phyloP scores from a whole-genome alignment of 176 grass and related monocot species.

The Zea mays region Zm-B73-REFERENCE-NAM-5.0 NC_050102.1:179200001-179200500 shows the following conservation, averaged over 20 bases:
- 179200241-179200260: constrained; percentile 87
- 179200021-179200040: constrained; percentile 75
- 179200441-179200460: constrained; percentile 99
- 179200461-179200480: constrained; percentile 95
- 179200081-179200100: constrained; percentile 96
- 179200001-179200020: constrained; percentile 71
- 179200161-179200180: constrained; percentile 99
- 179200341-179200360: constrained; percentile 94
- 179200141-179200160: constrained; percentile 95
- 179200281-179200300: constrained; percentile 89
- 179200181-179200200: constrained; percentile 94
- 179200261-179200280: constrained; percentile 83
- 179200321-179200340: constrained; percentile 98
- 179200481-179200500: constrained; percentile 98
- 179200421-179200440: constrained; percentile 83
- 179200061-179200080: constrained; percentile 92
- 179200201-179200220: constrained; percentile 81
- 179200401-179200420: constrained; percentile 97
- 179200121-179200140: constrained; percentile 83
- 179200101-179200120: constrained; percentile 98
- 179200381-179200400: constrained; percentile 97
- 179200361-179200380: constrained; percentile 93
- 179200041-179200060: constrained; percentile 85
- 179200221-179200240: constrained; percentile 73
- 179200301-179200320: constrained; percentile 81